Evolutionary conservation across 495 filamentous ascomycete species (phyloP), one percentile per base, ranked within the genome.

Genomic region (Gamarada debralockiae): DNA sequence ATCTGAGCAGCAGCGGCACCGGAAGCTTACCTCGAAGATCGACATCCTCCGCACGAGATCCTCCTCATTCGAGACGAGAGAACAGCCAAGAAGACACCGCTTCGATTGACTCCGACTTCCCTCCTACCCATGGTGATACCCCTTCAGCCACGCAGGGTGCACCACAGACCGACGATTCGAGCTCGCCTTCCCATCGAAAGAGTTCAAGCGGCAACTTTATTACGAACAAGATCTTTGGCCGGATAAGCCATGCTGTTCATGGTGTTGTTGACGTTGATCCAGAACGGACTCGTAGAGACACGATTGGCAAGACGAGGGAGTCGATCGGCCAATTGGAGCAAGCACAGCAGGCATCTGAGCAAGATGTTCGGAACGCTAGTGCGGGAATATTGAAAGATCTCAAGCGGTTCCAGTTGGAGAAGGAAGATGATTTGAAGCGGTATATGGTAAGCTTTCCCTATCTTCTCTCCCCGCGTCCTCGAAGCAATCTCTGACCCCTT

Each of bases 261-360:
- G 95, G 95, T 15, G 90, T 97, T 62, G 91, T 92, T 3, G 93
- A 98, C 66, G 88, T 92, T 24, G 93, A 98, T 62, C 93, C 93
- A 0, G 95, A 97, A 73, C 73, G 90, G 48, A 96, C 90, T 27
- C 77, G 93, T 50, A 79, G 95, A 33, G 93, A 98, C 66, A 87
- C 89, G 52, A 96, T 98, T 51, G 90, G 91, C 3, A 97, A 96
- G 74, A 98, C 93, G 2, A 82, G 83, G 53, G 93, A 98, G 69
- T 71, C 69, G 6, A 76, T 84, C 23, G 64, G 62, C 17, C 74
- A 97, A 77, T 75, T 98, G 22, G 90, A 97, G 67, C 87, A 92
- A 73, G 93, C 93, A 1, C 77, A 96, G 38, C 76, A 84, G 25
- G 93, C 90, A 2, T 86, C 89, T 2, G 87, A 87, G 33, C 85